These are phyloP conservation scores for Vanderwaltozyma verrucispora DNA, from an alignment of 805 yeast genomes.

Conservation along the genomic window DNA sequence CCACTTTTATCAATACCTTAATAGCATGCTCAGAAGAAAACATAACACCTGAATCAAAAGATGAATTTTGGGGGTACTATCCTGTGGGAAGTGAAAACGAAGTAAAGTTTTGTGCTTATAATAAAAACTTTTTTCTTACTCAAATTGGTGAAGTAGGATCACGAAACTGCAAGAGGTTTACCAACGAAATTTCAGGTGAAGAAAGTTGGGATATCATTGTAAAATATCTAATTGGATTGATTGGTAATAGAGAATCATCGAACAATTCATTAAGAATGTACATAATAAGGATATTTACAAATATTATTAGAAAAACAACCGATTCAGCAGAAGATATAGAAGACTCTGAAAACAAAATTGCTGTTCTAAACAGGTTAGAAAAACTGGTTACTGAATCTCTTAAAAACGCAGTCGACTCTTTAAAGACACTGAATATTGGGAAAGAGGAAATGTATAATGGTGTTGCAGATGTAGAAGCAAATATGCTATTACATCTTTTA, in stretches of 20 bases:
- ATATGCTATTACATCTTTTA: slow-evolving; percentile 51
- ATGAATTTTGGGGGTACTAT: background rate
- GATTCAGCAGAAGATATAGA: slow-evolving; percentile 17
- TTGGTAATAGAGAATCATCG: slow-evolving; percentile 34
- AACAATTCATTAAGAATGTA: slow-evolving; percentile 36
- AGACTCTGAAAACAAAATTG: slow-evolving; percentile 9
- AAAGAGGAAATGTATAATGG: slow-evolving; percentile 29
- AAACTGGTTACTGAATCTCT: slow-evolving; percentile 40
- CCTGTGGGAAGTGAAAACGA: slow-evolving; percentile 5
- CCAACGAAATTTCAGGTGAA: slow-evolving; percentile 25
- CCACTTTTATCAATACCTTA: slow-evolving; percentile 38
- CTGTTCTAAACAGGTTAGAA: slow-evolving; percentile 29
- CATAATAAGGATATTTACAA: slow-evolving; percentile 43
- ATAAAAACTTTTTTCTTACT: slow-evolving; percentile 43
- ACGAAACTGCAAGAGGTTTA: slow-evolving; percentile 42
- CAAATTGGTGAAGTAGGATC: slow-evolving; percentile 43
- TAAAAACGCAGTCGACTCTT: slow-evolving; percentile 32
- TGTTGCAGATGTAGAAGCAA: slow-evolving; percentile 47
- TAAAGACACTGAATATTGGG: slow-evolving; percentile 28
- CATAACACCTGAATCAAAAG: slow-evolving; percentile 2
- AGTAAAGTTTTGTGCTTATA: slow-evolving; percentile 37
- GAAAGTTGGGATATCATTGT: slow-evolving; percentile 40
- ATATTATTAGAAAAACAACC: slow-evolving; percentile 32
- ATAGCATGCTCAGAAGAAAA: slow-evolving; percentile 32
- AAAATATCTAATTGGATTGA: slow-evolving; percentile 37